A percentile compares a stretch with the other conserved stretches of the same genome.
Conservation (phyloP, 345 rosid genomes). For the Theobroma cacao region DNA sequence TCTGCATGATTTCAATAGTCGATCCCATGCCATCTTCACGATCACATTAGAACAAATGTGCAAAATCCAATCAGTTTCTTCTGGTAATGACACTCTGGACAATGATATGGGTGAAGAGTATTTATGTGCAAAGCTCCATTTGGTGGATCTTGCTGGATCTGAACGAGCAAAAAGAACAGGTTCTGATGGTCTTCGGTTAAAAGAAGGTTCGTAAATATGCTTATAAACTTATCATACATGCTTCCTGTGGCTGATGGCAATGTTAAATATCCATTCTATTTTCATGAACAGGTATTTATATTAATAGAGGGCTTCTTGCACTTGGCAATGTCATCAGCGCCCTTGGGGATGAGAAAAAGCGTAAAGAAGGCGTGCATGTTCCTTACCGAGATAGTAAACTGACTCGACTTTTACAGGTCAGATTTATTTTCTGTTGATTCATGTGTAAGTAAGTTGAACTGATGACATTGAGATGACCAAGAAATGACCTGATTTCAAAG, state of each 20-base stretch:
- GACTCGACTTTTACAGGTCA: slow-evolving; percentile 78
- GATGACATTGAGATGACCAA: slow-evolving; percentile 7
- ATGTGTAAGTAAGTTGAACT: neutral
- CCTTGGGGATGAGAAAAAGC: slow-evolving; percentile 80
- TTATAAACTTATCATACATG: slow-evolving; percentile 9
- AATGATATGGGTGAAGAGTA: slow-evolving; percentile 66
- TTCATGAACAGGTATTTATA: slow-evolving; percentile 60
- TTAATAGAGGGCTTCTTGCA: slow-evolving; percentile 82
- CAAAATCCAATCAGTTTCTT: slow-evolving; percentile 47
- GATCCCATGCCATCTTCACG: slow-evolving; percentile 94
- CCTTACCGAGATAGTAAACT: slow-evolving; percentile 89
- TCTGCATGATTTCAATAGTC: slow-evolving; percentile 52
- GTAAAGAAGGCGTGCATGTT: slow-evolving; percentile 78
- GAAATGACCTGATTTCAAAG: neutral
- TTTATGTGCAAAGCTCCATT: slow-evolving; percentile 77
- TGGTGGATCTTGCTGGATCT: slow-evolving; percentile 90
- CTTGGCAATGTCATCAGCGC: slow-evolving; percentile 92
- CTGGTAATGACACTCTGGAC: slow-evolving; percentile 41
- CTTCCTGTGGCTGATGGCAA: slow-evolving; percentile 3
- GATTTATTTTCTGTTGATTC: neutral
- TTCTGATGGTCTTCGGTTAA: slow-evolving; percentile 69
- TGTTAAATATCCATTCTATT: slow-evolving; percentile 15
- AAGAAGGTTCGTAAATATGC: slow-evolving; percentile 57
- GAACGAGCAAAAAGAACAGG: slow-evolving; percentile 91
- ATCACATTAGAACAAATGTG: slow-evolving; percentile 78